Percentiles rank a stretch among this genome's conserved stretches.
Conservation (phyloP, 2,329 filamentous ascomycete genomes). For the Colletotrichum abscissum region DNA sequence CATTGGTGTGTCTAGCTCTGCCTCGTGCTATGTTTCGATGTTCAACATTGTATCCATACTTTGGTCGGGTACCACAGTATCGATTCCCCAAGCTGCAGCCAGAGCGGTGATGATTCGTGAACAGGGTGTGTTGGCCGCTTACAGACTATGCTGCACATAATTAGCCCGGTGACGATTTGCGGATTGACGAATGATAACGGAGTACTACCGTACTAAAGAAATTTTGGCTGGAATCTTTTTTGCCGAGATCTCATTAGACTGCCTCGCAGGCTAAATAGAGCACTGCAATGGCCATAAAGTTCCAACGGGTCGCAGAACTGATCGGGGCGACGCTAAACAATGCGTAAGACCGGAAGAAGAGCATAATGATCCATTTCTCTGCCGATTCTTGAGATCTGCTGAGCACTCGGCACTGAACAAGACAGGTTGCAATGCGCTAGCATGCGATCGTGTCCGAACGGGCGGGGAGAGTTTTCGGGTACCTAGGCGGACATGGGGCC, state of each 20-base stretch:
- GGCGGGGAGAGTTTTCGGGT: neutral
- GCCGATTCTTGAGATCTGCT: neutral
- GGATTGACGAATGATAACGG: constrained; percentile 12
- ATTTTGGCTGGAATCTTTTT: neutral
- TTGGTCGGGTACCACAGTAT: neutral
- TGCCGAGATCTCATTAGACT: neutral
- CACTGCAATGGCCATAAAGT: neutral
- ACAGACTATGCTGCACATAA: neutral
- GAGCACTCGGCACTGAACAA: neutral
- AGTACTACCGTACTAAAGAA: neutral
- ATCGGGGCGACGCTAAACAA: neutral
- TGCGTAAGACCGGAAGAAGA: neutral
- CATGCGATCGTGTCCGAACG: neutral
- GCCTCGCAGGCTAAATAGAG: neutral
- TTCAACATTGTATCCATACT: neutral
- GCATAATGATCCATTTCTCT: neutral
- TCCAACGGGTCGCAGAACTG: no score
- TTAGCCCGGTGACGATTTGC: neutral
- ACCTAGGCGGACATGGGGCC: neutral
- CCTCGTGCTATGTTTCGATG: neutral
- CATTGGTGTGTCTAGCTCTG: neutral
- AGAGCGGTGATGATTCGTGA: neutral
- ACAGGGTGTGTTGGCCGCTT: neutral
- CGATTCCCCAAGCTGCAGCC: neutral
- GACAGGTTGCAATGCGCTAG: neutral